These are phyloP conservation scores for Tolypocladium tundrense DNA, from an alignment of 2,329 filamentous ascomycete species.

Conservation along the genomic window DNA sequence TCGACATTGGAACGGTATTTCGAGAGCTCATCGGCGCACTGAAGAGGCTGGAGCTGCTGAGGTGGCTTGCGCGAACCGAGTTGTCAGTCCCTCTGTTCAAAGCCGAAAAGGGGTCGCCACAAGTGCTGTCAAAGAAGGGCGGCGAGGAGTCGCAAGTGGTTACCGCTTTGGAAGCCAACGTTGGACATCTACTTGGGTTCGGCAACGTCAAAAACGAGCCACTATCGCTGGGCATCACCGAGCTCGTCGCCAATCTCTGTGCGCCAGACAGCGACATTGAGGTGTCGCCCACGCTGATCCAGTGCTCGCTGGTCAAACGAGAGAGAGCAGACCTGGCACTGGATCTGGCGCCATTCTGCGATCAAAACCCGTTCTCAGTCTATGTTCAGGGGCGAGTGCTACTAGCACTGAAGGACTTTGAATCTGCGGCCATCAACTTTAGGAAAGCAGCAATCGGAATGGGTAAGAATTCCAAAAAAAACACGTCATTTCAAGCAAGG, in stretches of 20 bases:
- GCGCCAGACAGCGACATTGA: constrained; percentile 57
- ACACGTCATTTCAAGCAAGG: neutral
- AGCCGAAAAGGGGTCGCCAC: constrained; percentile 21
- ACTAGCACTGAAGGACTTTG: constrained; percentile 63
- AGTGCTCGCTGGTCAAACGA: constrained; percentile 51
- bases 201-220: constrained; percentile 38
- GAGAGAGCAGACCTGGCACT: constrained; percentile 50
- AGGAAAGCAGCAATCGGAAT: constrained; percentile 74
- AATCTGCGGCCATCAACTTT: constrained; percentile 65
- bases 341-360: constrained; percentile 45
- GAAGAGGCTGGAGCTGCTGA: constrained; percentile 61
- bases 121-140: constrained; percentile 26
- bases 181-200: constrained; percentile 54
- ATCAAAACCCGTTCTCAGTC: constrained; percentile 51
- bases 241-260: constrained; percentile 56
- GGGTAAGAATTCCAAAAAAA: constrained; percentile 44
- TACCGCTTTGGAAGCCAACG: constrained; percentile 49
- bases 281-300: constrained; percentile 47
- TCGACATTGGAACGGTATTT: constrained; percentile 62
- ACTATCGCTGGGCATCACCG: constrained; percentile 51
- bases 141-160: constrained; percentile 37
- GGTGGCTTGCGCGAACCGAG: constrained; percentile 55
- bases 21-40: constrained; percentile 60
- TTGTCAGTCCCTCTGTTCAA: constrained; percentile 38
- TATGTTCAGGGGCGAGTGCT: constrained; percentile 80